These are phyloP conservation scores for Massarina eburnea DNA, from an alignment of 2,329 filamentous ascomycete species.

Conservation along the genomic window DNA sequence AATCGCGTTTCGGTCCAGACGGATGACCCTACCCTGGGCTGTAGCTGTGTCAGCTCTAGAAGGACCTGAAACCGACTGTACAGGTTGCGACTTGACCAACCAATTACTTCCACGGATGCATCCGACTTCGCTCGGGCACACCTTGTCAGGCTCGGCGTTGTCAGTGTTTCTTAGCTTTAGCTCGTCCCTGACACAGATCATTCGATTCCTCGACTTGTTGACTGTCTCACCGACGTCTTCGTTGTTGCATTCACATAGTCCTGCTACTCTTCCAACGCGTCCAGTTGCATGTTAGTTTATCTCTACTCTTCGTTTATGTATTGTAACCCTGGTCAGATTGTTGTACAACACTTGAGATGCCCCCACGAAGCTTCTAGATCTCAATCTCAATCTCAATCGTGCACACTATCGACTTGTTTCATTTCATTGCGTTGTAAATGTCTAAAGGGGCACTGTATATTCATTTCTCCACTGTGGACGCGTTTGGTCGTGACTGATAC, in stretches of 20 bases:
- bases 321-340: too few relatives aligned
- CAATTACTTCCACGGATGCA: not conserved
- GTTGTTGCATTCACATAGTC: too few relatives aligned
- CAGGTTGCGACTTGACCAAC: not conserved
- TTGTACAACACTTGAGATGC: too few relatives aligned
- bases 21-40: not conserved
- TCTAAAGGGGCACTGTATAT: not conserved
- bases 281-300: not conserved
- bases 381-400: not conserved
- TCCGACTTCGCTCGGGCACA: too few relatives aligned
- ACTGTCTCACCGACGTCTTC: too few relatives aligned
- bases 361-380: not conserved
- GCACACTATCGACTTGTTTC: conserved; percentile 2
- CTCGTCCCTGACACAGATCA: too few relatives aligned
- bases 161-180: too few relatives aligned
- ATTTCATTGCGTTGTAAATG: not conserved
- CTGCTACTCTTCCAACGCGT: not conserved
- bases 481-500: not conserved
- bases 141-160: too few relatives aligned
- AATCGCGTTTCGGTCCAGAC: conserved; percentile 4
- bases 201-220: too few relatives aligned
- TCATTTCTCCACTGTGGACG: not conserved
- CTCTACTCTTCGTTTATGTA: not conserved
- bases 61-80: not conserved
- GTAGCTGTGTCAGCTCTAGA: not conserved